Evolutionary conservation across 148 eudicot species (phyloP), one percentile per base, ranked within the genome.

Genomic region (Salicornia ramosissima): DNA sequence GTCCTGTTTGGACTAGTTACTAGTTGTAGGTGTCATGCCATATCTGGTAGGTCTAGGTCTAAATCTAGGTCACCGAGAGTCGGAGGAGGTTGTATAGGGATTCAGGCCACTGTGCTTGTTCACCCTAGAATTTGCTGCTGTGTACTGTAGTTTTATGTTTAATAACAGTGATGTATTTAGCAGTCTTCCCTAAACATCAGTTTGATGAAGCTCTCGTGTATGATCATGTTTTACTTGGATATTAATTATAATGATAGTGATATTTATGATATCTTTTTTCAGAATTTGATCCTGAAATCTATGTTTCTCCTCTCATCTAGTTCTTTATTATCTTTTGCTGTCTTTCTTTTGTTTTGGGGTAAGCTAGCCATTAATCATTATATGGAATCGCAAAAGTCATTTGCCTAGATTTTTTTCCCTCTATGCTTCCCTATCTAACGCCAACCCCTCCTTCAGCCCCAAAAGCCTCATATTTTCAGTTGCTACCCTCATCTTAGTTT

Each of bases 41-140:
- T 42, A 57, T 22, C 56, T 67, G 46, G 51, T 67, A 64, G 69
- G 69, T 46, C 66, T 68, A 61, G 55, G 68, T 42, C 30, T 53
- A 68, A 51, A 10, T 24, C 31, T 47, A 46, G 65, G 42, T 43
- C 42, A 30, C 6, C 31, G 15, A 10, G 46, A 25, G 14, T 21
- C 12, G 19, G 12, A 40, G 39, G 31, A 21, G 50, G 30, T 69
- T 56, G 40, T 54, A 29, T 43, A 56, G 50, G 52, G 42, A 56
- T 70, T 55, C 15, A 51, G 54, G 28, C 40, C 28, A 29, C 40
- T n/a, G 40, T 57, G 53, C 52, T 58, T 69, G 64, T 70, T 46
- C n/a, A 57, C 11, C 60, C 24, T 10, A 10, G 42, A 21, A 11
- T 39, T 25, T 40, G 8, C 15, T 42, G 7, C n/a, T n/a, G n/a